These are phyloP conservation scores for Colletotrichum sp. DNA, from an alignment of 2,329 filamentous ascomycete genomes.

Conservation along the genomic window DNA sequence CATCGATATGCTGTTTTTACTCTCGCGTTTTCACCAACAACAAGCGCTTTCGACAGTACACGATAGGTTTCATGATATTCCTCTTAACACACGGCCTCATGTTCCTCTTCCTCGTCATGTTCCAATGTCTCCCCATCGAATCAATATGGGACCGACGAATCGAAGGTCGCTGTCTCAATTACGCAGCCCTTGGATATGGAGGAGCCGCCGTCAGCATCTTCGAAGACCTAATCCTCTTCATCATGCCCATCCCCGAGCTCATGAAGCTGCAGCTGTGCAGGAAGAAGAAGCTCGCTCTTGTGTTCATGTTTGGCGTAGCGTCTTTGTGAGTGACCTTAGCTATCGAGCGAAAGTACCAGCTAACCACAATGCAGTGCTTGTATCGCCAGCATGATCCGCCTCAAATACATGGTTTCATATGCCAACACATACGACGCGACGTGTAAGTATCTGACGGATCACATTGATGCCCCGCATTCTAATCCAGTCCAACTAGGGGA, in stretches of 20 bases:
- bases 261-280: conserved; percentile 7
- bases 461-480: not conserved
- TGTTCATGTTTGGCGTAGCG: conserved; percentile 19
- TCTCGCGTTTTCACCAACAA: conserved; percentile 22
- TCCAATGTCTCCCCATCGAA: conserved; percentile 23
- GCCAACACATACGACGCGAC: conserved; percentile 10
- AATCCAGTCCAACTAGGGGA: conserved; percentile 1
- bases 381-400: conserved; percentile 22
- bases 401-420: conserved; percentile 18
- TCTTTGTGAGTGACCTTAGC: conserved; percentile 12
- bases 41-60: not conserved
- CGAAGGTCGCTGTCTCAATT: conserved; percentile 1
- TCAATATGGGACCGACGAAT: conserved; percentile 19
- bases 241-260: conserved; percentile 19
- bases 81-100: conserved; percentile 18
- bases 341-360: fast-evolving
- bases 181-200: conserved; percentile 1
- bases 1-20: conserved; percentile 28
- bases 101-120: conserved; percentile 22
- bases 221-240: conserved; percentile 18
- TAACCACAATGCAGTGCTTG: conserved; percentile 11
- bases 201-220: conserved; percentile 21
- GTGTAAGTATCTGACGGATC: not conserved
- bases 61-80: not conserved
- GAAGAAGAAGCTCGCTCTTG: conserved; percentile 13